Conservation (phyloP, 1,284 basidiomycete species). For the Vanrija sp. region DNA sequence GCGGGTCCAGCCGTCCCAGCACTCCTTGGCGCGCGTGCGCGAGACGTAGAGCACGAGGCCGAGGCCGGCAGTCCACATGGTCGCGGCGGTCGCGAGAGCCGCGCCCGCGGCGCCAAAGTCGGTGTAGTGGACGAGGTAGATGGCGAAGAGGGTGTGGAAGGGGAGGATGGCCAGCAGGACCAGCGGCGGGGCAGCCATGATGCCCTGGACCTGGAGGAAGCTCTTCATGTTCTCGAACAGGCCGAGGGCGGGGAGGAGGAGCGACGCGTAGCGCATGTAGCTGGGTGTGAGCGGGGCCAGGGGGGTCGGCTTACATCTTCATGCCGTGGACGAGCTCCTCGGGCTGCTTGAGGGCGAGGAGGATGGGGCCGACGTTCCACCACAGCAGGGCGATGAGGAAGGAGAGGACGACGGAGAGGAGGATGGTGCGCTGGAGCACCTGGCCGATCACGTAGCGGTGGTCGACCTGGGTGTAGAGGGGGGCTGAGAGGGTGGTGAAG, state of each 20-base stretch:
- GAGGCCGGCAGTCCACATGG: slow-evolving; percentile 18
- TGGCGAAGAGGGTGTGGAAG: slow-evolving; percentile 19
- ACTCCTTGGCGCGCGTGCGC: slow-evolving; percentile 22
- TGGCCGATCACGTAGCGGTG: slow-evolving; percentile 32
- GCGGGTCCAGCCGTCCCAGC: slow-evolving; percentile 26
- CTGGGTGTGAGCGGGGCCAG: not conserved
- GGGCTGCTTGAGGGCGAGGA: slow-evolving; percentile 26
- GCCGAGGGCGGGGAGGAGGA: slow-evolving; percentile 19
- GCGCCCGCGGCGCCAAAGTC: slow-evolving; percentile 22
- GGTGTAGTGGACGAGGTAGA: slow-evolving; percentile 27
- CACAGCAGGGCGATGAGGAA: slow-evolving; percentile 25
- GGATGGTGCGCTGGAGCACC: slow-evolving; percentile 31
- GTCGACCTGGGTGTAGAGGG: slow-evolving; percentile 24
- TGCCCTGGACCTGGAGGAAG: slow-evolving; percentile 28
- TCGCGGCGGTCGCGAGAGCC: slow-evolving; percentile 17
- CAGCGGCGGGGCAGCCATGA: slow-evolving; percentile 25
- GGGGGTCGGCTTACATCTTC: slow-evolving; percentile 10
- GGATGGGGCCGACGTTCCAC: slow-evolving; percentile 29
- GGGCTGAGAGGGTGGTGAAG: slow-evolving; percentile 38
- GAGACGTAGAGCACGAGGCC: slow-evolving; percentile 17
- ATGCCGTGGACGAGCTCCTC: slow-evolving; percentile 20
- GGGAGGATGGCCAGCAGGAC: slow-evolving; percentile 27
- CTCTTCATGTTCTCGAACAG: slow-evolving; percentile 29
- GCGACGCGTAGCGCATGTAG: slow-evolving; percentile 12
- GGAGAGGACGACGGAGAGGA: slow-evolving; percentile 24